Percentiles rank a stretch among this genome's conserved stretches.
Conservation (phyloP, 768 basidiomycete genomes). For the Pleurotus salmoneostramineus region DNA sequence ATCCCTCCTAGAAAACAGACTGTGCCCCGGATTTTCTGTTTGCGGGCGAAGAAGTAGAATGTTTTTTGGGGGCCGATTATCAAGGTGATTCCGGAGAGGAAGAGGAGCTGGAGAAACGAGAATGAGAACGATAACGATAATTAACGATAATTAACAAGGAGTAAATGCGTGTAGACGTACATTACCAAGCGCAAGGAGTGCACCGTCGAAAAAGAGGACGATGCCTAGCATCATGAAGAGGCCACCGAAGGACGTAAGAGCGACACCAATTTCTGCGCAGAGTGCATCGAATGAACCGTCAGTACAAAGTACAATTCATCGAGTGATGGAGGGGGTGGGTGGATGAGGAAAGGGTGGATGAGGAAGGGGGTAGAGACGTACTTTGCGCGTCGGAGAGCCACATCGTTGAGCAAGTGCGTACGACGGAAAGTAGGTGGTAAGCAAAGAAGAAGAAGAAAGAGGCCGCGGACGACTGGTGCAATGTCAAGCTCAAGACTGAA, state of each 20-base stretch:
- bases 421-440: too few species aligned
- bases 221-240: slow-evolving; percentile 97
- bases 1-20: slow-evolving; percentile 87
- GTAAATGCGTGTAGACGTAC: slow-evolving; percentile 33
- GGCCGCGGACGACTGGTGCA: too few species aligned
- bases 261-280: slow-evolving; percentile 88
- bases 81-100: slow-evolving; percentile 89
- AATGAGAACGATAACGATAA: neutral
- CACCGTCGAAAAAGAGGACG: slow-evolving; percentile 94
- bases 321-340: too few species aligned
- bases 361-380: too few species aligned
- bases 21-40: slow-evolving; percentile 91
- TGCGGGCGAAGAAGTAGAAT: slow-evolving; percentile 96
- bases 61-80: slow-evolving; percentile 98
- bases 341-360: too few species aligned
- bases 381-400: too few species aligned
- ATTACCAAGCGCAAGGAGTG: slow-evolving; percentile 94
- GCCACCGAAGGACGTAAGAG: slow-evolving; percentile 90
- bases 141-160: neutral
- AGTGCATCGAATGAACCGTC: too few species aligned
- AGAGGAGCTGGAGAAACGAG: slow-evolving; percentile 69
- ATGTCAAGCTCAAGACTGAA: too few species aligned
- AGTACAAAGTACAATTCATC: neutral
- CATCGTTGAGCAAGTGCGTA: too few species aligned
- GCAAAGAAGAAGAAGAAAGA: too few species aligned